phyloP scores from a whole-genome alignment of 768 basidiomycete genomes.

The Lentinula detonsa region DNA sequence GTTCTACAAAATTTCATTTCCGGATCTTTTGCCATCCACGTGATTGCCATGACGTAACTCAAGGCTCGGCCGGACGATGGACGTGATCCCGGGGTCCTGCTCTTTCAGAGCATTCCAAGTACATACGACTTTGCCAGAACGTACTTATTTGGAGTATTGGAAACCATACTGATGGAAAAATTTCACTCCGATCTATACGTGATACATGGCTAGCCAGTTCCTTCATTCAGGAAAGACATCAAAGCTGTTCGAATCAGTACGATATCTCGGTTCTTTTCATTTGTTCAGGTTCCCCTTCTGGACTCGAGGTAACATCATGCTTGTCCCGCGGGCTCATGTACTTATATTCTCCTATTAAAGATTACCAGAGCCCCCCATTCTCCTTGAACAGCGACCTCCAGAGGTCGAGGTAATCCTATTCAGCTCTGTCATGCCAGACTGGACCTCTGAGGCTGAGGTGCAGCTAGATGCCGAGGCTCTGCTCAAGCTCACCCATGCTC shows the following conservation, averaged over 20 bases:
- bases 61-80: no score
- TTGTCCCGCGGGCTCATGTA: not conserved
- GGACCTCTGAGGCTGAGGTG: conserved; percentile 25
- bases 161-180: no score
- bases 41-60: no score
- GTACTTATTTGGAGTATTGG: no score
- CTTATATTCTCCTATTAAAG: not conserved
- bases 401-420: not conserved
- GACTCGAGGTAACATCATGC: not conserved
- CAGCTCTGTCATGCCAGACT: conserved; percentile 23
- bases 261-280: not conserved
- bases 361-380: not conserved
- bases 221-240: not conserved
- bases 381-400: not conserved
- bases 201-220: not conserved
- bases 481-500: conserved; percentile 51
- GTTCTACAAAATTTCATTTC: no score
- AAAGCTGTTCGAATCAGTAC: not conserved
- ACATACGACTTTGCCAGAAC: no score
- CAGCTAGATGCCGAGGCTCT: conserved; percentile 24
- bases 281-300: not conserved
- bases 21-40: no score
- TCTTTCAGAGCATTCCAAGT: no score
- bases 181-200: not conserved
- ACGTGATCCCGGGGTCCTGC: no score